These are phyloP conservation scores for Mycena polygramma DNA, from an alignment of 768 basidiomycete species.

Conservation along the genomic window DNA sequence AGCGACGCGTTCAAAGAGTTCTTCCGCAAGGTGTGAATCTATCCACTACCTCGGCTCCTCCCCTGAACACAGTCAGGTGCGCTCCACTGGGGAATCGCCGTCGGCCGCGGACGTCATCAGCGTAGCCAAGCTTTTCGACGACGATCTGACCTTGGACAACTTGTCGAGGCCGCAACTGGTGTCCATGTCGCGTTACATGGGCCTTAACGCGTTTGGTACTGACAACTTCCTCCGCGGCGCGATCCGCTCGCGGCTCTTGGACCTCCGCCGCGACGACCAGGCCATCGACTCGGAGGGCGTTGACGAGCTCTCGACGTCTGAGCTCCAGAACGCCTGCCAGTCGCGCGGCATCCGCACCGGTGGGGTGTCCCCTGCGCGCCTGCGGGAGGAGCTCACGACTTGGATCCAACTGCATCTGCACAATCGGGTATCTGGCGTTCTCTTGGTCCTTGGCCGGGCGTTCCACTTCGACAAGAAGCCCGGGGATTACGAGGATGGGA, in stretches of 20 bases:
- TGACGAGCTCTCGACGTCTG: conserved; percentile 89
- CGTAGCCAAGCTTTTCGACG: conserved; percentile 97
- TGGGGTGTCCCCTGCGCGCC: conserved; percentile 87
- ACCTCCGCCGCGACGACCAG: conserved; percentile 93
- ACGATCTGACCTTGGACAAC: conserved; percentile 98
- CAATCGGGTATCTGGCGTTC: conserved; percentile 92
- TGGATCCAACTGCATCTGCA: conserved; percentile 96
- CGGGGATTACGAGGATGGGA: conserved; percentile 84
- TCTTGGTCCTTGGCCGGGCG: conserved; percentile 93
- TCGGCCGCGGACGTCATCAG: conserved; percentile 90
- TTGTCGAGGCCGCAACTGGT: conserved; percentile 98
- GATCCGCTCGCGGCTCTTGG: conserved; percentile 85
- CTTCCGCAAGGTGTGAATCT: conserved; percentile 82
- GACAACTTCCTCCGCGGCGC: conserved; percentile 97
- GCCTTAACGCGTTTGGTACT: conserved; percentile 97
- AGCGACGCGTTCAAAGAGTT: conserved; percentile 99
- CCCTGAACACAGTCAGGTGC: conserved; percentile 48
- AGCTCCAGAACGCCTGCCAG: conserved; percentile 94
- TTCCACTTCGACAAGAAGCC: conserved; percentile 91
- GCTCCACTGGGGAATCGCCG: conserved; percentile 95
- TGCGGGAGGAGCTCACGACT: conserved; percentile 90
- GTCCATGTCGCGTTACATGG: conserved; percentile 98
- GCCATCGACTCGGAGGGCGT: conserved; percentile 92
- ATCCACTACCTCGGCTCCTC: too few relatives aligned
- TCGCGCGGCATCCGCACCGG: conserved; percentile 92